Evolutionary conservation across 106 monocot species (phyloP), one percentile per base, ranked within the genome.

Genomic region (Xerophyta viscosa): DNA sequence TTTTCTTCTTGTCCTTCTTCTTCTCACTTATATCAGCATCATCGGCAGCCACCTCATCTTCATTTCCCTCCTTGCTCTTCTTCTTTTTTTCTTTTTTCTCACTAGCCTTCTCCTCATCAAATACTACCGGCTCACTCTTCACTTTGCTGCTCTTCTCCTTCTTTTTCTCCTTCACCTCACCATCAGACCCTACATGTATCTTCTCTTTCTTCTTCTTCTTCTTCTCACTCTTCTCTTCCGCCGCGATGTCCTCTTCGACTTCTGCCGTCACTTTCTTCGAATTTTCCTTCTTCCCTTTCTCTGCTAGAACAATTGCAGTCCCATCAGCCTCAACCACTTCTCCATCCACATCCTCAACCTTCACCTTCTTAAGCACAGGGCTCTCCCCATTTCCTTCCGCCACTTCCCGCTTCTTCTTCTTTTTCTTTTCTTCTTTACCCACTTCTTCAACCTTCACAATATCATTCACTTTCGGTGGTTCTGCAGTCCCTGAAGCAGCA

Each of bases 1-100:
- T 86, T 52, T 87, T 87, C 66, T 87, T 81, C 69, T 81, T 86
- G 20, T 80, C 72, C 60, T 73, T 81, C 55, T 81, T 76, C 62
- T 72, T 76, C 71, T n/a, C n/a, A n/a, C 71, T 75, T 17, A 61
- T 76, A 63, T 60, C 72, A 1, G 56, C 56, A 10, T 13, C 55
- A 23, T 54, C 69, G 3, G 33, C 56, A 20, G 52, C 31, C 3
- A 23, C 73, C 20, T 9, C 36, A 31, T 5, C n/a, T 24, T 15
- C 52, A 15, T 29, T 42, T 5, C 17, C 33, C 33, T 30, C 55
- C 21, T 54, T 42, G 31, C 62, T 71, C 59, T 78, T 72, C 48
- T 68, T 64, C 46, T 77, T 55, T 56, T 79, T 60, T 47, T 74
- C 74, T 50, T 84, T 81, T 45, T 74, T 69, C 21, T 64, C 61